Evolutionary conservation across 108 stramenopile species (phyloP), one percentile per base, ranked within the genome.

Genomic region (Nannochloropsis gaditana): DNA sequence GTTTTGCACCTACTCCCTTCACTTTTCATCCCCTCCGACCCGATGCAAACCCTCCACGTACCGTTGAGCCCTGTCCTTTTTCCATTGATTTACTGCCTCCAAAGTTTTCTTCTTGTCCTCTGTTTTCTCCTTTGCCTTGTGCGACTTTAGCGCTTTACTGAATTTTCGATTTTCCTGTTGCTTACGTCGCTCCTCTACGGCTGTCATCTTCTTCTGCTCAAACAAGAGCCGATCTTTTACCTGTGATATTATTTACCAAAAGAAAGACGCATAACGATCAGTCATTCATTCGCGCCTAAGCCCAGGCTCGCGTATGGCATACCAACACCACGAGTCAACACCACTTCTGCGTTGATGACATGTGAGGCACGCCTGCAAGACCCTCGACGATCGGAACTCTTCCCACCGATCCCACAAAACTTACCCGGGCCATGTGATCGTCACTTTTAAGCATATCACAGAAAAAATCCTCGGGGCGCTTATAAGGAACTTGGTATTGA

Each of bases 371-470:
- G 31, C 31, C 31, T 31, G 31, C 31, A 31, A 31, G 31, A 31
- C 31, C 31, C 31, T 1, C 31, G 31, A 31, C 31, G 31, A 31
- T 31, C 31, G 31, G 31, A 31, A 31, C 31, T 73, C n/a, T 73
- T n/a, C n/a, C 59, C 59, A 42, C 11, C 15, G 10, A 87, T 42
- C 17, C 2, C 8, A 4, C 15, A n/a, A 41, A 41, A 21, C 44
- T 2, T 9, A 43, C 80, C 94, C 95, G 86, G 90, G 95, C 96
- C 98, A 94, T 99, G 86, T 93, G 93, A 43, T 85, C 80, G 87
- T 93, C 99, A 10, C 92, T 95, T 90, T 99, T 99, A 83, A 98
- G 93, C 96, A 98, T 98, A 89, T 99, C 97, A 17, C 96, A 97
- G 91, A 99, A 97, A 88, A 95, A 99, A 86, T 99, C 99, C 19